These are phyloP conservation scores for Termitomyces sp. DNA, from an alignment of 768 basidiomycete genomes.

Conservation along the genomic window DNA sequence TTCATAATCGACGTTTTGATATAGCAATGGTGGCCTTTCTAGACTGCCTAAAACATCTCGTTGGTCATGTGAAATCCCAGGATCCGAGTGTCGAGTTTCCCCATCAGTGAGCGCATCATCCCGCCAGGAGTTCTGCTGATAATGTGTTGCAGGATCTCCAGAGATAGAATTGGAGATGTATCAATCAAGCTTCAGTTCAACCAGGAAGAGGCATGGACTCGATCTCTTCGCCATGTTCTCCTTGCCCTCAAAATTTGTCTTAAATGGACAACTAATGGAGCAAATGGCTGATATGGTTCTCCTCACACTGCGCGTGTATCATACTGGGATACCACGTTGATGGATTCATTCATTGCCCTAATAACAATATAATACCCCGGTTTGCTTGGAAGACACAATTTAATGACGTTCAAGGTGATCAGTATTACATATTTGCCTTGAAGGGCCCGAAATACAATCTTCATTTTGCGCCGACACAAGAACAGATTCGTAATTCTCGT, in stretches of 20 bases:
- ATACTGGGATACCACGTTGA: no score
- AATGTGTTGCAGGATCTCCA: constrained; percentile 59
- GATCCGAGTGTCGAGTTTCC: constrained; percentile 74
- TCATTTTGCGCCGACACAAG: background rate
- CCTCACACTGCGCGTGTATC: no score
- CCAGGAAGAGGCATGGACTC: constrained; percentile 95
- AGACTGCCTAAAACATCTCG: constrained; percentile 88
- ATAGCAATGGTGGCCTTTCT: constrained; percentile 94
- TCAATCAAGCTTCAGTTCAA: constrained; percentile 93
- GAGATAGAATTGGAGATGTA: constrained; percentile 94
- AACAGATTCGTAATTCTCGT: background rate
- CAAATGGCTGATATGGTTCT: constrained; percentile 42
- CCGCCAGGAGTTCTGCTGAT: constrained; percentile 1
- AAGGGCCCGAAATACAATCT: no score
- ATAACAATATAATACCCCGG: no score
- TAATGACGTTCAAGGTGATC: no score
- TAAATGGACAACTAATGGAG: constrained; percentile 80
- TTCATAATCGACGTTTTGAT: constrained; percentile 96
- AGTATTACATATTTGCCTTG: background rate
- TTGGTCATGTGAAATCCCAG: constrained; percentile 77
- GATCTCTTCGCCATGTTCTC: constrained; percentile 86
- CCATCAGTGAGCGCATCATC: constrained; percentile 62
- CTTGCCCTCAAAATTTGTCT: constrained; percentile 84
- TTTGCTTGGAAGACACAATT: no score
- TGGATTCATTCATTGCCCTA: no score